Evolutionary conservation across 345 rosid genomes (phyloP).

Genomic region (Brassica incana): DNA sequence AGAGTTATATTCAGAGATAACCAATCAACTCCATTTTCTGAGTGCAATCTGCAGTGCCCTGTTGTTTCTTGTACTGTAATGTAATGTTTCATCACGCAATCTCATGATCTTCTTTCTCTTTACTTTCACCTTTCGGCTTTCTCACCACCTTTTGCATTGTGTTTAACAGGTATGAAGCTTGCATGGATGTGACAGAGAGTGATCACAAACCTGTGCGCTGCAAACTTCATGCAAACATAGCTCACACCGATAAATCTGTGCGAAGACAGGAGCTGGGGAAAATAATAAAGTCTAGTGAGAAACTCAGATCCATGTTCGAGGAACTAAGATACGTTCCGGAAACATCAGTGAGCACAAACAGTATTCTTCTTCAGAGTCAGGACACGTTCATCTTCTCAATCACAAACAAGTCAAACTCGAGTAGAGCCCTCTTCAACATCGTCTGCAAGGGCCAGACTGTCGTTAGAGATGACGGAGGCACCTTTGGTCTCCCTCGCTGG

Average conservation of each 20-base stretch:
- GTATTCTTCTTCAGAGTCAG: slow-evolving; percentile 71
- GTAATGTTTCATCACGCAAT: slow-evolving; percentile 36
- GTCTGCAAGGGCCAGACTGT: slow-evolving; percentile 62
- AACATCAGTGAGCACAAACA: slow-evolving; percentile 46
- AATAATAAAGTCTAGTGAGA: slow-evolving; percentile 58
- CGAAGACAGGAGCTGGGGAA: slow-evolving; percentile 76
- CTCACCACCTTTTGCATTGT: neutral
- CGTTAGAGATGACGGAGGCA: slow-evolving; percentile 61
- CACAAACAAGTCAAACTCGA: slow-evolving; percentile 59
- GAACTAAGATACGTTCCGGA: slow-evolving; percentile 36
- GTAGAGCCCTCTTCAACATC: slow-evolving; percentile 61
- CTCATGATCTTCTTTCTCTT: neutral
- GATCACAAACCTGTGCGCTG: slow-evolving; percentile 98
- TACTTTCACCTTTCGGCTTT: neutral
- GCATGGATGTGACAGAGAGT: slow-evolving; percentile 96
- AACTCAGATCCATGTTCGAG: slow-evolving; percentile 51
- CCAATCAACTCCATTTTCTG: slow-evolving; percentile 49
- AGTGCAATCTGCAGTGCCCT: slow-evolving; percentile 84
- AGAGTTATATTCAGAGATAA: slow-evolving; percentile 88
- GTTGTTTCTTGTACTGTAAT: slow-evolving; percentile 61
- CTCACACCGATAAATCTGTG: slow-evolving; percentile 85
- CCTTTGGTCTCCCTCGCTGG: slow-evolving; percentile 85
- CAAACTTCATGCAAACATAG: slow-evolving; percentile 73
- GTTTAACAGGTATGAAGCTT: slow-evolving; percentile 53
- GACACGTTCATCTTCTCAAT: slow-evolving; percentile 63